phyloP scores from a whole-genome alignment of 139 green algal genomes.

The Chlamydomonas eustigma region DNA sequence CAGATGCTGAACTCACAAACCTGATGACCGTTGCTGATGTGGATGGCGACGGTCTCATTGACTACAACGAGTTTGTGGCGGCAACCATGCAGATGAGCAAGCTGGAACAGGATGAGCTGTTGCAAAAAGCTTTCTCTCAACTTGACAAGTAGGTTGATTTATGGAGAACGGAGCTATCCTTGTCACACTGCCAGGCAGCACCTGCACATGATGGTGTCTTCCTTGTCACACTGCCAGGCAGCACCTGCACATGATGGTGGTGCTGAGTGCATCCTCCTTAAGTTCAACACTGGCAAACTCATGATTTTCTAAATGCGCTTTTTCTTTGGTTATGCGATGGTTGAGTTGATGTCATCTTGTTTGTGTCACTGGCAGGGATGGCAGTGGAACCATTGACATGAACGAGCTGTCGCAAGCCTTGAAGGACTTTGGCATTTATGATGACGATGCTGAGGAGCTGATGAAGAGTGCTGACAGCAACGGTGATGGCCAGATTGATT shows the following conservation, averaged over 20 bases:
- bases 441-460: slow-evolving; percentile 49
- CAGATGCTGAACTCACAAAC: slow-evolving; percentile 58
- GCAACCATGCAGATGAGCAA: slow-evolving; percentile 80
- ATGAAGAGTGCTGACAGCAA: slow-evolving; percentile 19
- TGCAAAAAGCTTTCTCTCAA: slow-evolving; percentile 2
- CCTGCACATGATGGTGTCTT: no score
- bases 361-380: slow-evolving; percentile 28
- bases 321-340: no score
- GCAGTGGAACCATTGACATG: slow-evolving; percentile 43
- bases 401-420: slow-evolving; percentile 62
- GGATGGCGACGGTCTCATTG: slow-evolving; percentile 79
- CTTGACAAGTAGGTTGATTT: no score
- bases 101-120: slow-evolving; percentile 61
- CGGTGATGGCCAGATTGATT: slow-evolving; percentile 14
- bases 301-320: no score
- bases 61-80: slow-evolving; percentile 75
- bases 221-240: no score
- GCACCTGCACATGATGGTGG: no score
- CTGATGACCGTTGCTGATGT: slow-evolving; percentile 80
- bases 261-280: no score
- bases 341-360: no score
- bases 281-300: no score
- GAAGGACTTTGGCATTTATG: slow-evolving; percentile 52
- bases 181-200: no score
- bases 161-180: no score